Evolutionary conservation across 306 rosid genomes (phyloP).

Genomic region (Styphnolobium japonicum): DNA sequence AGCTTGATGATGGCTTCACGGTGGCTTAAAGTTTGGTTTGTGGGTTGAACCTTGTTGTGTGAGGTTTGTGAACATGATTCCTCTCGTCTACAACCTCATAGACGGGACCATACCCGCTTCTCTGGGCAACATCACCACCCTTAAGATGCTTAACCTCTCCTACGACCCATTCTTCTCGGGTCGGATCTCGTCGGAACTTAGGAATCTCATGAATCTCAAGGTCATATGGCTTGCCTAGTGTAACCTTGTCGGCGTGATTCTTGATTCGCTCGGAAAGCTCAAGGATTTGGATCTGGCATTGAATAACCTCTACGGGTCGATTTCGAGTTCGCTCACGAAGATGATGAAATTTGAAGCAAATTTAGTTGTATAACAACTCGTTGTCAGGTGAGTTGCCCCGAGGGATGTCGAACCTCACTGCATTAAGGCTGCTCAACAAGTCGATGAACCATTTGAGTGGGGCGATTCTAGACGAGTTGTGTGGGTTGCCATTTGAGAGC

Average conservation of each 20-base stretch:
- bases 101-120: constrained; percentile 54
- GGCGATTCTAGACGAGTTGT: constrained; percentile 62
- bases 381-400: constrained; percentile 64
- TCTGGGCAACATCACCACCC: constrained; percentile 55
- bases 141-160: constrained; percentile 73
- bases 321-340: constrained; percentile 52
- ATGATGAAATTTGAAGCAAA: constrained; percentile 51
- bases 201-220: constrained; percentile 61
- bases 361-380: constrained; percentile 81
- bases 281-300: constrained; percentile 60
- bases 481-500: constrained; percentile 60
- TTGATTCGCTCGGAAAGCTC: constrained; percentile 56
- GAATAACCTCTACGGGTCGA: constrained; percentile 54
- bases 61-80: too few relatives aligned
- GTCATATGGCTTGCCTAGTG: constrained; percentile 70
- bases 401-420: constrained; percentile 64
- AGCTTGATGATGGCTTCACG: too few relatives aligned
- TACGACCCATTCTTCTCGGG: constrained; percentile 69
- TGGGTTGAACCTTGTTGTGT: too few relatives aligned
- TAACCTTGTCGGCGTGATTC: constrained; percentile 66
- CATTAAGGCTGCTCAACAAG: constrained; percentile 59
- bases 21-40: too few relatives aligned
- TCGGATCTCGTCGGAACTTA: constrained; percentile 60
- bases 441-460: constrained; percentile 74
- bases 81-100: constrained; percentile 63